A percentile compares a stretch with the other conserved stretches of the same genome.
Conservation (phyloP, 345 rosid genomes). For the Mercurialis annua region DNA sequence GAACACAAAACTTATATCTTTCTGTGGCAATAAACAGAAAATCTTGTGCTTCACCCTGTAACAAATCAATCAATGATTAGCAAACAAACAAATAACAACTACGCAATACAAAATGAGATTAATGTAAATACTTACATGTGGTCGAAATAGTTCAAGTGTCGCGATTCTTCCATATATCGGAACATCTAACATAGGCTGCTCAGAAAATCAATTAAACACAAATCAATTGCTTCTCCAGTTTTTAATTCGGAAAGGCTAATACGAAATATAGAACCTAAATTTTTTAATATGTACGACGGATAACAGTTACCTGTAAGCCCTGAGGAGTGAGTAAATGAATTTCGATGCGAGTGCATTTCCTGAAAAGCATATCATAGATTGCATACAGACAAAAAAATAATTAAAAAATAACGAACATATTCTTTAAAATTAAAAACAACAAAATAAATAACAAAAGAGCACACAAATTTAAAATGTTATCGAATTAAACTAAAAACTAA, state of each 20-base stretch:
- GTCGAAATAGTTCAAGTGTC: constrained; percentile 83
- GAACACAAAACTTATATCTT: constrained; percentile 85
- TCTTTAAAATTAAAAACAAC: background rate
- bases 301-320: constrained; percentile 69
- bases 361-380: constrained; percentile 32
- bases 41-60: constrained; percentile 88
- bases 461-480: background rate
- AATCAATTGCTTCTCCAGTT: constrained; percentile 8
- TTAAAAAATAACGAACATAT: no score
- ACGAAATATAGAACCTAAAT: background rate
- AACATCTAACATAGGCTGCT: constrained; percentile 87
- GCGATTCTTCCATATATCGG: constrained; percentile 96
- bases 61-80: constrained; percentile 21
- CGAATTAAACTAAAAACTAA: background rate
- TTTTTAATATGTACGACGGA: background rate
- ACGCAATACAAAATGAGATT: background rate
- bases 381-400: constrained; percentile 2
- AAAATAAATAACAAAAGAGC: background rate
- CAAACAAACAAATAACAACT: background rate
- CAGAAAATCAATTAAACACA: background rate
- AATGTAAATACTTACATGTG: constrained; percentile 62
- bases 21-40: constrained; percentile 86
- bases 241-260: background rate
- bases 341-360: constrained; percentile 92
- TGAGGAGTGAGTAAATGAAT: constrained; percentile 74